Evolutionary conservation across 768 basidiomycete genomes (phyloP).

Genomic region (Russula abietina): DNA sequence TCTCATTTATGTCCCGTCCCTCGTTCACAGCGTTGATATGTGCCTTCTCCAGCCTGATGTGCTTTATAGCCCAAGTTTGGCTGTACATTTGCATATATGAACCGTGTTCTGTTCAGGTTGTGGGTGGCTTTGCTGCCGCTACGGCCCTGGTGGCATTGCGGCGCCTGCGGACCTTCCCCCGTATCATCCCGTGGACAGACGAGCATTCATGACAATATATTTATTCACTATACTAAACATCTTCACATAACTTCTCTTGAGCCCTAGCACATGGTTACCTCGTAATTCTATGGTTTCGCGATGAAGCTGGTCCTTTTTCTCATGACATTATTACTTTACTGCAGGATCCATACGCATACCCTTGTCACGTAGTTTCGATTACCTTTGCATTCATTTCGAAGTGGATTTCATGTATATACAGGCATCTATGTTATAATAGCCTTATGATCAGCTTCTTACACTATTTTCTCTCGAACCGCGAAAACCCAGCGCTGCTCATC

Average conservation of each 20-base stretch:
- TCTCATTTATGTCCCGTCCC: neutral
- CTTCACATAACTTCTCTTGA: neutral
- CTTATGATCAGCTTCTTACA: neutral
- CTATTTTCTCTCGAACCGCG: neutral
- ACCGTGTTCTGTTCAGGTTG: slow-evolving; percentile 1
- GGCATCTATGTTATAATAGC: neutral
- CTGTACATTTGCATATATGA: slow-evolving; percentile 5
- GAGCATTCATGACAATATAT: neutral
- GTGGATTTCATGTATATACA: neutral
- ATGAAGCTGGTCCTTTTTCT: neutral
- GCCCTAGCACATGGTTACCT: neutral
- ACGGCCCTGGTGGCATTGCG: neutral
- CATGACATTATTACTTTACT: neutral
- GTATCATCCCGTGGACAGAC: neutral
- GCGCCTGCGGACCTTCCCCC: slow-evolving; percentile 5
- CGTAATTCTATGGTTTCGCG: neutral
- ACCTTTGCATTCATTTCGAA: neutral
- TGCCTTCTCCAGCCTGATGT: neutral
- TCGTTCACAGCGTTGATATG: neutral
- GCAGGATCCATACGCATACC: neutral
- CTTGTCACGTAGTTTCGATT: neutral
- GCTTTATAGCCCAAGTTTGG: slow-evolving; percentile 3
- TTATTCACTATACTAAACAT: neutral
- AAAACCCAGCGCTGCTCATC: slow-evolving; percentile 15
- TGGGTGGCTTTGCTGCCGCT: neutral